Conservation (phyloP, 805 yeast species). For the Kluyveromyces siamensis region DNA sequence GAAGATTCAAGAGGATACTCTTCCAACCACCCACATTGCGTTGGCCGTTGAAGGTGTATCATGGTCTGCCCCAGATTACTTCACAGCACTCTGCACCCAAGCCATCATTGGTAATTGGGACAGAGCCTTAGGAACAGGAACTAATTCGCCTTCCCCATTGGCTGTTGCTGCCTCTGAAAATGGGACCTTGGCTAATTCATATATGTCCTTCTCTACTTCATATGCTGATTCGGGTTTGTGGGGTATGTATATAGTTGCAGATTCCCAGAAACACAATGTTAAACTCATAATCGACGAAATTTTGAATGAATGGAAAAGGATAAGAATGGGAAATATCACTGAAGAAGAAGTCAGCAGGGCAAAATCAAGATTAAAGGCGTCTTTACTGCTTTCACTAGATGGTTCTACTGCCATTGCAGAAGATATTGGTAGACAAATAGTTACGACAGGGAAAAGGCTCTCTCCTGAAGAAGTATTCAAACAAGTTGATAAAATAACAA, state of each 20-base stretch:
- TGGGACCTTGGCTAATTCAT: conserved; percentile 73
- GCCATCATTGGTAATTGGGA: conserved; percentile 98
- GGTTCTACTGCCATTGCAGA: conserved; percentile 95
- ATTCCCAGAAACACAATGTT: conserved; percentile 54
- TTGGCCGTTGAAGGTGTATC: conserved; percentile 96
- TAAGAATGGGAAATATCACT: conserved; percentile 66
- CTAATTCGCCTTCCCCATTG: conserved; percentile 77
- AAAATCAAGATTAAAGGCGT: conserved; percentile 90
- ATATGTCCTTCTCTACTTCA: conserved; percentile 93
- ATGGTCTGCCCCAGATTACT: conserved; percentile 94
- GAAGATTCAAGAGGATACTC: conserved; percentile 67
- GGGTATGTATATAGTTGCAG: conserved; percentile 91
- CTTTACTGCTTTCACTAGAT: conserved; percentile 78
- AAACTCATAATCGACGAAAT: conserved; percentile 65
- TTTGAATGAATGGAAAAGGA: conserved; percentile 79
- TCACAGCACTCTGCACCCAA: conserved; percentile 91
- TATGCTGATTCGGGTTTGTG: conserved; percentile 96
- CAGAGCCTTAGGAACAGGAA: conserved; percentile 77
- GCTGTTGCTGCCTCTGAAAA: conserved; percentile 50
- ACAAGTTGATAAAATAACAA: conserved; percentile 68
- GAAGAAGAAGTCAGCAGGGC: conserved; percentile 89
- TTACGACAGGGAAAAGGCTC: conserved; percentile 71
- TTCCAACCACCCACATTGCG: conserved; percentile 88
- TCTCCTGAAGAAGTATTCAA: conserved; percentile 40
- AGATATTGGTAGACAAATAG: conserved; percentile 94